Conservation (phyloP, 768 basidiomycete genomes). For the Cystoderma amianthinum region DNA sequence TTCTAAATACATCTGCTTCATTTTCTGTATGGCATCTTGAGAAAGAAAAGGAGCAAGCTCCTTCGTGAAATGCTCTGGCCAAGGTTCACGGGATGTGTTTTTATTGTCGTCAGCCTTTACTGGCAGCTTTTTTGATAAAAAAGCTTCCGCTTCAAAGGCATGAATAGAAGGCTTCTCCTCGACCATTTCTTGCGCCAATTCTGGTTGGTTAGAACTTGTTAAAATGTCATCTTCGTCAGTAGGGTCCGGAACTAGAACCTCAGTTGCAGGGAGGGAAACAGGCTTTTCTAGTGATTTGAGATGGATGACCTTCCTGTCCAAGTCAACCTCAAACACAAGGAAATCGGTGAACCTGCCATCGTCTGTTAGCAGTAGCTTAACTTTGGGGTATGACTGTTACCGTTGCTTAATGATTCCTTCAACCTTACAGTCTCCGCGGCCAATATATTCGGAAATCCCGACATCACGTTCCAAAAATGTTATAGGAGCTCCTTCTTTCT, state of each 20-base stretch:
- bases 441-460: constrained; percentile 86
- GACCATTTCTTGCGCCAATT: too few species aligned
- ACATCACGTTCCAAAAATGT: constrained; percentile 76
- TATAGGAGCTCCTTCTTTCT: constrained; percentile 40
- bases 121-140: constrained; percentile 2
- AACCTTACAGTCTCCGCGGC: constrained; percentile 61
- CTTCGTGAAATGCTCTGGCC: constrained; percentile 56
- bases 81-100: constrained; percentile 27
- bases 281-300: constrained; percentile 76
- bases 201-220: neutral
- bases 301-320: constrained; percentile 73
- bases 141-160: neutral
- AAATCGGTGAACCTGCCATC: constrained; percentile 88
- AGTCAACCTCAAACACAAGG: constrained; percentile 86
- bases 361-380: neutral
- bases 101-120: constrained; percentile 4
- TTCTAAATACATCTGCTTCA: constrained; percentile 75
- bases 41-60: constrained; percentile 61
- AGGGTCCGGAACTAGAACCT: constrained; percentile 9
- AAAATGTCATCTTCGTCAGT: constrained; percentile 6
- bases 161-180: neutral
- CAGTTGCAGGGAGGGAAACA: constrained; percentile 39
- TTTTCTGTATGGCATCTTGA: constrained; percentile 43
- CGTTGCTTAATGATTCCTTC: constrained; percentile 96
- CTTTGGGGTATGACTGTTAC: constrained; percentile 30